Base-by-base conservation (phyloP, 1,139 yeast genomes). In the Debaryomycetaceae sp. region DNA sequence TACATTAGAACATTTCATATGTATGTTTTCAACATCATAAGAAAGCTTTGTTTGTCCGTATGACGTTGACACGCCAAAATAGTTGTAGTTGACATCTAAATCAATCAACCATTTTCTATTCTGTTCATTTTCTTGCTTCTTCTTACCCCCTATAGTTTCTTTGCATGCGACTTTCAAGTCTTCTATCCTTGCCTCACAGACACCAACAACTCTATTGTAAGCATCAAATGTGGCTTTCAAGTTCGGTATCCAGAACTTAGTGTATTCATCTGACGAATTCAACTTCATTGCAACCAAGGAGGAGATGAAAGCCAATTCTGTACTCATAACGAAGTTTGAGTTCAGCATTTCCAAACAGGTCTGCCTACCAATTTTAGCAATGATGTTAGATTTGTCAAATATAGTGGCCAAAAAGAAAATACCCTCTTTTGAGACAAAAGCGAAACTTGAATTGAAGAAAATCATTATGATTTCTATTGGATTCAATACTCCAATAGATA, bases 11-110 rank as follows among this genome's bases (percentile, higher is more conserved):
- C 54, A 41, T 11, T 62, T 58, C 27, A 57, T 38, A 0, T 59
- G 47, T 1, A 60, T 47, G 5, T 58, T 58, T 42, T 70, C 76
- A 2, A 66, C 43, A 46, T 67, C 78, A 40, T 70, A 53, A 0
- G 75, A 59, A 41, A 59, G 60, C 40, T 66, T 68, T 1, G 73
- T 56, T 37, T 62, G 65, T 17, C 65, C 67, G 7, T 62, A 53
- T 43, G 61, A 56, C 2, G 71, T 58, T 0, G 74, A 64, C 20
- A 73, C 42, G 6, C 75, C 75, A 38, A 68, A 49, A 47, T 72
- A 72, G 41, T 72, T 70, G 44, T 67, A 69, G 2, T 58, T 45
- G 39, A 68, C 47, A 11, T 55, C 57, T n/a, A 63, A 39, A 39
- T 60, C 66, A 45, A 67, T 60, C 1, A 34, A 9, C 6, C 31